Percentiles rank a stretch among this genome's conserved stretches.
Evolutionary conservation across 176 grass and related monocot species (phyloP).

Genomic region (Oryza officinalis): DNA sequence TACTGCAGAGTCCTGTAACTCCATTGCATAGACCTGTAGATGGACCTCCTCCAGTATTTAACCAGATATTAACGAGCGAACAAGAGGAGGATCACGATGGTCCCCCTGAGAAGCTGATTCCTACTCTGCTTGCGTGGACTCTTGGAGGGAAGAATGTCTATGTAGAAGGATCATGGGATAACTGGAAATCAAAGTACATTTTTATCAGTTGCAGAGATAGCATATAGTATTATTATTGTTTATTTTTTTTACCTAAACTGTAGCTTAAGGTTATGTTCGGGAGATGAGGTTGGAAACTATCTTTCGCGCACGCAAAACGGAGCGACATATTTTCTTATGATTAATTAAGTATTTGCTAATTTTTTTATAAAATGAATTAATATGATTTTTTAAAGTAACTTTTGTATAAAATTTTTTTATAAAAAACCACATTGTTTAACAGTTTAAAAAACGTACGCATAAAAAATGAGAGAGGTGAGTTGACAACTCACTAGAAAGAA

Average conservation of each 20-base stretch:
- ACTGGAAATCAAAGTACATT: conserved; percentile 72
- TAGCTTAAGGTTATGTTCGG: background rate
- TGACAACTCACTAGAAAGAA: too few relatives aligned
- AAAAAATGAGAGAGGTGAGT: too few relatives aligned
- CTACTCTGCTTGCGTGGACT: conserved; percentile 72
- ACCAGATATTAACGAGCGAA: conserved; percentile 64
- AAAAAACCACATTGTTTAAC: too few relatives aligned
- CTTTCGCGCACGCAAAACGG: too few relatives aligned
- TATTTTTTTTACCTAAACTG: background rate
- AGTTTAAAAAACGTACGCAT: too few relatives aligned
- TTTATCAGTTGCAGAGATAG: background rate
- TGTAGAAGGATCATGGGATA: conserved; percentile 94
- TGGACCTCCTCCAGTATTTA: conserved; percentile 57
- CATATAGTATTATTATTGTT: background rate
- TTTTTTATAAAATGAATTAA: too few relatives aligned
- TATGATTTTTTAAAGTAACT: too few relatives aligned
- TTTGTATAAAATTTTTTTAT: too few relatives aligned
- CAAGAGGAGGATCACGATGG: conserved; percentile 48
- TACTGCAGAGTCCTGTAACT: conserved; percentile 68
- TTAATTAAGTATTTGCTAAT: too few relatives aligned
- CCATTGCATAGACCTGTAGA: conserved; percentile 70
- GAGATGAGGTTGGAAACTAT: too few relatives aligned
- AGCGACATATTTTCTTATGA: too few relatives aligned
- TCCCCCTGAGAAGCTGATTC: conserved; percentile 69
- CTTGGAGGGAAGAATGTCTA: conserved; percentile 64